phyloP scores from a whole-genome alignment of 129 eudicot species.

The Smallanthus sonchifolius region DNA sequence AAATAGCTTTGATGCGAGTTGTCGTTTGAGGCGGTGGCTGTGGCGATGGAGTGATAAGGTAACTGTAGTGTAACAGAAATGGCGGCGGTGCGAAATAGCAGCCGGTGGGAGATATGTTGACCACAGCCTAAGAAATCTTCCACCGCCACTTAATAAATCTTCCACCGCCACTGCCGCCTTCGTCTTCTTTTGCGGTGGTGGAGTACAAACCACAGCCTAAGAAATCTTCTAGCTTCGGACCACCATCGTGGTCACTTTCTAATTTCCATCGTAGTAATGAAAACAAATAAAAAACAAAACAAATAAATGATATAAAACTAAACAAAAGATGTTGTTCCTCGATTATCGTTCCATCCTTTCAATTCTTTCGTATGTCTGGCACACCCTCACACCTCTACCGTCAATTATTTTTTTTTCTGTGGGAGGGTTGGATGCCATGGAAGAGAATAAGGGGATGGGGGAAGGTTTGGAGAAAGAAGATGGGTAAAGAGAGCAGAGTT shows the following conservation, averaged over 20 bases:
- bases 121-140: conserved; percentile 13
- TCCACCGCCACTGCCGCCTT: too few relatives aligned
- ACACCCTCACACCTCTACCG: not conserved
- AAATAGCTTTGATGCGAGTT: conserved; percentile 6
- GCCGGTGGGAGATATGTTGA: conserved; percentile 33
- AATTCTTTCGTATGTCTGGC: conserved; percentile 5
- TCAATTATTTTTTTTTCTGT: conserved; percentile 1
- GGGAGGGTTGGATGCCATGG: too few relatives aligned
- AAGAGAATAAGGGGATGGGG: too few relatives aligned
- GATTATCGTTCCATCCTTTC: conserved; percentile 27
- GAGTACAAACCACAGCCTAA: too few relatives aligned
- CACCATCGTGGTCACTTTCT: too few relatives aligned
- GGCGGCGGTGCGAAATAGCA: not conserved
- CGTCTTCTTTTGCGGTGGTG: too few relatives aligned
- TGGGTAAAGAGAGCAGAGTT: too few relatives aligned
- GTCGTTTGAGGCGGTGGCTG: not conserved
- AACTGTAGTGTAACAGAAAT: conserved; percentile 3
- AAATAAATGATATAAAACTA: too few relatives aligned
- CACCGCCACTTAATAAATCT: conserved; percentile 67
- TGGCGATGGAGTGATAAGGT: conserved; percentile 2
- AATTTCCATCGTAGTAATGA: conserved; percentile 44
- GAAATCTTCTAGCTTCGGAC: conserved; percentile 76
- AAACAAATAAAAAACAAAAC: not conserved
- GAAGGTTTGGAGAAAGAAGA: too few relatives aligned
- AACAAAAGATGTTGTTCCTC: not conserved